Conservation (phyloP, 345 rosid species). For the Bruguiera gymnorhiza region DNA sequence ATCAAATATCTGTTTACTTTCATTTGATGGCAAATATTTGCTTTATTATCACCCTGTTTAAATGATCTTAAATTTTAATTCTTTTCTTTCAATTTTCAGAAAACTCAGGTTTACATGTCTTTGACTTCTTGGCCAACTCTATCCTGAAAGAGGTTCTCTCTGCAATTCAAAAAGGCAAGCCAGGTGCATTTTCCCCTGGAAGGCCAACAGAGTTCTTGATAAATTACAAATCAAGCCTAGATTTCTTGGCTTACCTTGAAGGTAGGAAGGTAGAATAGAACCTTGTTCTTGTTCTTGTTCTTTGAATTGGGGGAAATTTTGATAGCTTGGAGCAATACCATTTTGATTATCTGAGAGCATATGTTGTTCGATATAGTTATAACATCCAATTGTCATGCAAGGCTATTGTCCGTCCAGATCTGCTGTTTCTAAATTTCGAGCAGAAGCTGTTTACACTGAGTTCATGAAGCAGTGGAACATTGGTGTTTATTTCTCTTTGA, state of each 20-base stretch:
- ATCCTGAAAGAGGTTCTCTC: slow-evolving; percentile 84
- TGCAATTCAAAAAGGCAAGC: slow-evolving; percentile 87
- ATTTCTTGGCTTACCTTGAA: slow-evolving; percentile 86
- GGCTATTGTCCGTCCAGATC: slow-evolving; percentile 96
- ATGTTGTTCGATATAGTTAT: slow-evolving; percentile 29
- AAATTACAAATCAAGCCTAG: slow-evolving; percentile 86
- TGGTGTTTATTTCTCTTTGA: slow-evolving; percentile 89
- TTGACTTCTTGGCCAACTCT: slow-evolving; percentile 94
- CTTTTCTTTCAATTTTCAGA: slow-evolving; percentile 38
- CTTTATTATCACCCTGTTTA: neutral
- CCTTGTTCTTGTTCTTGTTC: neutral
- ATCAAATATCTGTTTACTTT: neutral
- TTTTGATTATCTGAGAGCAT: slow-evolving; percentile 3
- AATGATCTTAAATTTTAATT: neutral
- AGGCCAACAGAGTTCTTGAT: slow-evolving; percentile 87
- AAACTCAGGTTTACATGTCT: slow-evolving; percentile 90
- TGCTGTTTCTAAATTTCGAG: slow-evolving; percentile 83
- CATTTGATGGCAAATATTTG: neutral
- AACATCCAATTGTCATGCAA: slow-evolving; percentile 55
- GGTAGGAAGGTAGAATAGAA: slow-evolving; percentile 40
- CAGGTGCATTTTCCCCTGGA: slow-evolving; percentile 98
- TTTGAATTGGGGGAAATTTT: neutral
- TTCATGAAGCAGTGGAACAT: slow-evolving; percentile 97
- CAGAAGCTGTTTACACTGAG: slow-evolving; percentile 63
- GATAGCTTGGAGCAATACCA: neutral